A percentile compares a stretch with the other conserved stretches of the same genome.
Evolutionary conservation across 2,329 filamentous ascomycete species (phyloP).

Genomic region (Rhynchosporium secalis): DNA sequence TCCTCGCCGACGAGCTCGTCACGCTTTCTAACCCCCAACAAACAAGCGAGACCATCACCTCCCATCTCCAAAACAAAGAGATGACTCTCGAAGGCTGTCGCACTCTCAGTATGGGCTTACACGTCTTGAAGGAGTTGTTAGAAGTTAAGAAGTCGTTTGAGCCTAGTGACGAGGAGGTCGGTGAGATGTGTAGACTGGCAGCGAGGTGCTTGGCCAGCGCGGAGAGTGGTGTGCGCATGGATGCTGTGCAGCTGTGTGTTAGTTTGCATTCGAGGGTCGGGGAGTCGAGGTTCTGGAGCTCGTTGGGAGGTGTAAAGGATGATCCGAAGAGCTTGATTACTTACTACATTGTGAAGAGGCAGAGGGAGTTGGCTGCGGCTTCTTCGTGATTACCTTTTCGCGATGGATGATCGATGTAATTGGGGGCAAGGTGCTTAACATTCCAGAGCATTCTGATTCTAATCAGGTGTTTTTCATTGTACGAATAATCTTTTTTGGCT

Average conservation of each 20-base stretch:
- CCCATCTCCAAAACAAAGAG: constrained; percentile 48
- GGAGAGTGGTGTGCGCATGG: constrained; percentile 67
- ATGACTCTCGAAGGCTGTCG: constrained; percentile 49
- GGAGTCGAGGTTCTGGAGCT: constrained; percentile 65
- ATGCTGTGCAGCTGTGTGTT: constrained; percentile 78
- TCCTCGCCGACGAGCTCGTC: constrained; percentile 71
- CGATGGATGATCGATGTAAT: constrained; percentile 6
- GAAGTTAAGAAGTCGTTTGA: constrained; percentile 45
- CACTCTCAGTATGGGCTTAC: constrained; percentile 62
- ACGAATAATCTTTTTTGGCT: neutral
- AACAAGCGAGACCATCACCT: constrained; percentile 55
- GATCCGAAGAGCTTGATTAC: constrained; percentile 76
- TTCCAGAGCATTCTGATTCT: neutral
- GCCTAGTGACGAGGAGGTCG: constrained; percentile 53
- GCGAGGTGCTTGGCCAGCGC: constrained; percentile 59
- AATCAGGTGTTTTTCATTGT: neutral
- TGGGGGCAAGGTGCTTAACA: neutral
- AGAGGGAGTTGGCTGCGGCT: constrained; percentile 50
- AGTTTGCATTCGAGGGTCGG: constrained; percentile 65
- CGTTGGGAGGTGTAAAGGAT: constrained; percentile 63
- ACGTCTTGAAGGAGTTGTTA: constrained; percentile 61
- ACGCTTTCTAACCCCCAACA: constrained; percentile 63
- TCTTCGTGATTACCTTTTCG: constrained; percentile 15
- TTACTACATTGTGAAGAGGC: constrained; percentile 75
- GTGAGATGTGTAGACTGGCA: constrained; percentile 51